Evolutionary conservation across 2,329 filamentous ascomycete species (phyloP), one percentile per base, ranked within the genome.

Genomic region (Samsoniella hepiali): DNA sequence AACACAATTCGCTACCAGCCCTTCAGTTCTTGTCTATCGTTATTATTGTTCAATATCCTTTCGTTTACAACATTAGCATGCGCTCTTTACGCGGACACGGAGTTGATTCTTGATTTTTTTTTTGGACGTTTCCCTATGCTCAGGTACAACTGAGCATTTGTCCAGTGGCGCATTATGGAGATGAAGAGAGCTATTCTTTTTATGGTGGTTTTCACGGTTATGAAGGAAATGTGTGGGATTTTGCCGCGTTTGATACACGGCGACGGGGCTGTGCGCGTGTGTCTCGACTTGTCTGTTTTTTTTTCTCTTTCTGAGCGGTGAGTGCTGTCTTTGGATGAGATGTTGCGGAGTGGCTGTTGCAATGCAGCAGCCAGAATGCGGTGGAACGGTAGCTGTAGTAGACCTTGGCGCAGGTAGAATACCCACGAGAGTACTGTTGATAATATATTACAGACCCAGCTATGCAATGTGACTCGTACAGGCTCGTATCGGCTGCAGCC

Each of bases 1-100:
- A 80, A 58, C 27, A n/a, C 17, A 5, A 29, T 1, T 27, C 17
- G 45, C 47, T 36, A 54, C 54, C 31, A 1, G 7, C 40, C n/a
- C 11, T 38, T 29, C n/a, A 29, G 13, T 42, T 29, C 51, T 65
- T 56, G 6, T 7, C 32, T 17, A 56, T 31, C 2, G 17, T 36
- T 40, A 6, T 44, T 61, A 22, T 42, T 34, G 36, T 51, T 51
- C 34, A 34, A 29, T 34, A 51, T 56, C 29, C 34, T 50, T 57
- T 63, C 60, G 44, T 45, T 61, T 51, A 57, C 9, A 27, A 44
- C 60, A 50, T 63, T 58, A 57, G 60, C 60, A 63, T 63, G 53
- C 60, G 53, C 53, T 57, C 27, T 29, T 51, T 57, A 38, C 59
- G 42, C 59, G 42, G 27, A 57, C 44, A 29, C 44, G 53, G 53